Conservation (phyloP, 352 stramenopile species). For the Globisporangium mamillatum region DNA sequence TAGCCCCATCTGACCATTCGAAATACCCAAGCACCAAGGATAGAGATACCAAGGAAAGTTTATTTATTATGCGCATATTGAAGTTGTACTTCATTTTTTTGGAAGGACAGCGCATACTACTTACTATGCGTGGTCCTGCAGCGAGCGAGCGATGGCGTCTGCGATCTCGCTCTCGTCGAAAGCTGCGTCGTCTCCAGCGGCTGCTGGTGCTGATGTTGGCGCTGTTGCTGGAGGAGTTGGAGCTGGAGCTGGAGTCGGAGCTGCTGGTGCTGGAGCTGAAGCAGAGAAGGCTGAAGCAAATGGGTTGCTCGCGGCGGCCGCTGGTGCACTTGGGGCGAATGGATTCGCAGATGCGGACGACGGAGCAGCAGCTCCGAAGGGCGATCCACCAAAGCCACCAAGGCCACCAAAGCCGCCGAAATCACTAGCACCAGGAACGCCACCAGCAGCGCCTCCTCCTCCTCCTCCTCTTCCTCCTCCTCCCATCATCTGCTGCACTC, state of each 20-base stretch:
- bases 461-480: not conserved
- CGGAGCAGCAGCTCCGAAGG: slow-evolving; percentile 29
- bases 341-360: slow-evolving; percentile 31
- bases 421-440: not conserved
- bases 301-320: slow-evolving; percentile 13
- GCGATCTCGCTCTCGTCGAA: slow-evolving; percentile 83
- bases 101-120: not conserved
- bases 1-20: not conserved
- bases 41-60: not conserved
- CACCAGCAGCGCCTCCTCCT: slow-evolving; percentile 9
- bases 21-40: not conserved
- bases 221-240: slow-evolving; percentile 12
- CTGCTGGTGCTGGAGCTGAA: slow-evolving; percentile 11
- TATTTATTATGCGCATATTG: not conserved
- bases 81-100: not conserved
- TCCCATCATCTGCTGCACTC: slow-evolving; percentile 70
- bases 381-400: slow-evolving; percentile 22
- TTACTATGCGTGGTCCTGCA: slow-evolving; percentile 54
- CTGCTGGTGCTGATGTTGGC: slow-evolving; percentile 16
- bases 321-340: slow-evolving; percentile 20
- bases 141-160: slow-evolving; percentile 67
- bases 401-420: slow-evolving; percentile 13
- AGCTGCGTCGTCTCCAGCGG: slow-evolving; percentile 20
- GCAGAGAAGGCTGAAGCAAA: slow-evolving; percentile 29
- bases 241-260: not conserved